Base-by-base conservation (phyloP, 768 basidiomycete genomes). In the Pulveroboletus sp. region DNA sequence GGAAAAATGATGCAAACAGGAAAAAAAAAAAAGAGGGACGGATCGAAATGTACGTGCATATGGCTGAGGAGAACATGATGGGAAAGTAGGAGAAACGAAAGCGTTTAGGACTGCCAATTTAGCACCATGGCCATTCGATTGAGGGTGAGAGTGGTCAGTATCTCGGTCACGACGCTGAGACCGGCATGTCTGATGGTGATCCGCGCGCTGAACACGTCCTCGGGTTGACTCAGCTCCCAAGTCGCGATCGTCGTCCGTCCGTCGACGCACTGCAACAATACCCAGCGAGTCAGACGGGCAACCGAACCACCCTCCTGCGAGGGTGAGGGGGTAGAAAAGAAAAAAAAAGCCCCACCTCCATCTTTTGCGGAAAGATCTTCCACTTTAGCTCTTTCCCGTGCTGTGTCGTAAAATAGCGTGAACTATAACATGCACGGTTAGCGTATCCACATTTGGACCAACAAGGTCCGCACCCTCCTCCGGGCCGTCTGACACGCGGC, bases 361-460 rank as follows among this genome's bases (percentile, higher is more conserved):
- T 82, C 47, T 79, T 73, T 53, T 80, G 73, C 31, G 76, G 69
- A 11, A 70, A 63, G 45, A 85, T 73, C 64, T 77, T 82, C 89
- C 89, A 92, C 66, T 89, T 92, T 67, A 80, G 82, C 43, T 84
- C 80, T 53, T 71, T 79, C 36, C 84, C 84, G 57, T 77, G 81
- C 58, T 82, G 83, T 9, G 82, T 78, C 41, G 76, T 77, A 65
- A 90, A 92, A 66, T 88, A 89, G 44, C 84, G 77, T 28, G 86
- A 86, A 40, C 87, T 89, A 50, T 89, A 50, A 17, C 6, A 24
- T 8, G 39, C 44, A 21, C 2, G 45, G 13, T 63, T 21, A 50
- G 49, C 28, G 10, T 0, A 6, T 28, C 4, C 13, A 5, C 15
- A n/a, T 24, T 31, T 17, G 21, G 9, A 11, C 15, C 32, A 4